Evolutionary conservation across 2,329 filamentous ascomycete species (phyloP), one percentile per base, ranked within the genome.

Genomic region (Fusarium sororula): DNA sequence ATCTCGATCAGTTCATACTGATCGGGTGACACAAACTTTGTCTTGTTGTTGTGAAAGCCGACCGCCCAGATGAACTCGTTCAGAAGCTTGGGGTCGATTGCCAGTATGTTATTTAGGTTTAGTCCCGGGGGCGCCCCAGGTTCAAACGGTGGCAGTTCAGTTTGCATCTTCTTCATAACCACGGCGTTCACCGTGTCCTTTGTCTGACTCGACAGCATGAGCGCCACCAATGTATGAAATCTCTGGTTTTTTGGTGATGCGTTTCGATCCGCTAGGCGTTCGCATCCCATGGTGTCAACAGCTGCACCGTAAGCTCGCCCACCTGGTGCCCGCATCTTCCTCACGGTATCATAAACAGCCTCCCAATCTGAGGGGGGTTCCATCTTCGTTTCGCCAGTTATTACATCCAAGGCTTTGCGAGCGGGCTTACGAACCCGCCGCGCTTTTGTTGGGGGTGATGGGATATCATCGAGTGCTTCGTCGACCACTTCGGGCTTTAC

Each of bases 231-330:
- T 7, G 94, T 97, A 79, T 98, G 95, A 77, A 97, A 95, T 12
- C 95, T 89, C 80, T 91, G 90, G 79, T 90, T 88, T 66, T 83
- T 85, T 32, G 85, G 80, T 65, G 83, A 86, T 17, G 88, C 86
- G 4, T 77, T 82, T 22, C 83, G 81, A 54, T 87, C 84, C 6
- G 93, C 93, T 15, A 96, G 87, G 13, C 90, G 89, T 82, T 95
- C 95, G 83, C 96, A 99, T 17, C 96, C 96, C 95, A 98, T 98
- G 1, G 96, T 98, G 82, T 99, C 96, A 17, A 99, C 96, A 1
- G 96, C 93, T 2, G 96, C 96, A 88, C 93, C 83, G 85, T 89
- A 80, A 80, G 93, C 84, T 83, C 83, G 79, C 12, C 87, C 87
- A 7, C 87, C 87, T 0, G 83, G 80, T 9, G 83, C 81, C 5